Base-by-base conservation (phyloP, 371 early-diverging fungal genomes). In the Gilbertella persicaria region DNA sequence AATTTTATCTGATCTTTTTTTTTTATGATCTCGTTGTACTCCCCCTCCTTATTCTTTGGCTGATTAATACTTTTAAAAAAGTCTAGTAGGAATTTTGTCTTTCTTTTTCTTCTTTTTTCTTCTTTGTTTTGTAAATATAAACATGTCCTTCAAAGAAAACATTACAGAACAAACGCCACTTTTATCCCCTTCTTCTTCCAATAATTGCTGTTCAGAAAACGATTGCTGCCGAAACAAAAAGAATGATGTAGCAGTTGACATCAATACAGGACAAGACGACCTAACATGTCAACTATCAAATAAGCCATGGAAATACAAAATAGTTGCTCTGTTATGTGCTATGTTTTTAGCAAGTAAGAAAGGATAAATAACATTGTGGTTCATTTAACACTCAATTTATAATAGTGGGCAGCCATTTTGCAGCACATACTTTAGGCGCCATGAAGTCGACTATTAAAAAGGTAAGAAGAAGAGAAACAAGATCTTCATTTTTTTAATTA, bases 401-500 rank as follows among this genome's bases (percentile, higher is more conserved):
- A 49, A 38, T 59, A 88, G 87, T 87, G 44, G 88, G 88, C 35
- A 84, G 83, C 45, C 88, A 88, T 67, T 88, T 85, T 64, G 83
- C 88, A 23, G 87, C 86, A 33, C 87, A 87, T 62, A 87, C 88
- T 13, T 60, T 88, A 24, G 85, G 86, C 5, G 86, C 87, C 19
- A 67, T 88, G 70, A 88, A 88, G 61, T 72, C 77, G 10, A 84
- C 71, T 2, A 68, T 88, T 37, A 88, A 88, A 61, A 68, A 81
- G 69, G 88, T 84, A 76, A 45, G 46, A 42, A 48, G 8, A 29
- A 42, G 5, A 21, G 30, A 28, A 4, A n/a, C 4, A 42, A 33
- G 19, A 19, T n/a, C 23, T 49, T 41, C 20, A n/a, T n/a, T n/a
- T n/a, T n/a, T n/a, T n/a, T n/a, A n/a, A n/a, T n/a, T n/a, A n/a